Conservation (phyloP, 805 yeast species). For the Saccharomycopsis lassenensis region DNA sequence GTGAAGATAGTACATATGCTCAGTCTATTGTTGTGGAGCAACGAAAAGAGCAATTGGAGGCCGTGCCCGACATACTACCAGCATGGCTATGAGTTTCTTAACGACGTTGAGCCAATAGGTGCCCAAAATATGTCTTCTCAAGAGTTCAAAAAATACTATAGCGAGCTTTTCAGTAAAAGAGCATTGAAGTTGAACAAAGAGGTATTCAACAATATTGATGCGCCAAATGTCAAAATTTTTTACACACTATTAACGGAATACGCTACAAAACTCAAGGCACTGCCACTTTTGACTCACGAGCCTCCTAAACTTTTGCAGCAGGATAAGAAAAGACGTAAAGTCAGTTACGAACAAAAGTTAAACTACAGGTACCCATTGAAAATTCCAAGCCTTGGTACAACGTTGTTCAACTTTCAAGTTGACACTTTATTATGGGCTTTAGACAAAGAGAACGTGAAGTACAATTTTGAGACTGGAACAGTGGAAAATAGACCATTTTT, state of each 20-base stretch:
- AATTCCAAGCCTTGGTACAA: slow-evolving; percentile 31
- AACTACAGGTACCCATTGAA: background rate
- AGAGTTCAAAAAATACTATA: slow-evolving; percentile 1
- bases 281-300: background rate
- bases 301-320: background rate
- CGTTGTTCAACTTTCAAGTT: slow-evolving; percentile 39
- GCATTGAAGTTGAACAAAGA: background rate
- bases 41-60: too few species aligned
- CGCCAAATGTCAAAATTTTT: slow-evolving; percentile 14
- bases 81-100: slow-evolving; percentile 14
- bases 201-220: slow-evolving; percentile 8
- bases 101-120: slow-evolving; percentile 10
- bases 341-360: background rate
- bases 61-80: slow-evolving; percentile 18
- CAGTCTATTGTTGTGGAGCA: too few species aligned
- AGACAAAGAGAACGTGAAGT: slow-evolving; percentile 34
- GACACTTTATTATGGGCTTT: slow-evolving; percentile 49
- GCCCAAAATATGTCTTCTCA: background rate
- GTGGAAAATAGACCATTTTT: slow-evolving; percentile 22
- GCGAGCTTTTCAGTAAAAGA: background rate
- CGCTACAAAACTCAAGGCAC: slow-evolving; percentile 9
- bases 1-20: background rate
- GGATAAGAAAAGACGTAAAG: background rate
- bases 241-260: slow-evolving; percentile 16
- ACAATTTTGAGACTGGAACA: slow-evolving; percentile 23